Evolutionary conservation across 768 basidiomycete species (phyloP), one percentile per base, ranked within the genome.

Genomic region (Boletus speciosus): DNA sequence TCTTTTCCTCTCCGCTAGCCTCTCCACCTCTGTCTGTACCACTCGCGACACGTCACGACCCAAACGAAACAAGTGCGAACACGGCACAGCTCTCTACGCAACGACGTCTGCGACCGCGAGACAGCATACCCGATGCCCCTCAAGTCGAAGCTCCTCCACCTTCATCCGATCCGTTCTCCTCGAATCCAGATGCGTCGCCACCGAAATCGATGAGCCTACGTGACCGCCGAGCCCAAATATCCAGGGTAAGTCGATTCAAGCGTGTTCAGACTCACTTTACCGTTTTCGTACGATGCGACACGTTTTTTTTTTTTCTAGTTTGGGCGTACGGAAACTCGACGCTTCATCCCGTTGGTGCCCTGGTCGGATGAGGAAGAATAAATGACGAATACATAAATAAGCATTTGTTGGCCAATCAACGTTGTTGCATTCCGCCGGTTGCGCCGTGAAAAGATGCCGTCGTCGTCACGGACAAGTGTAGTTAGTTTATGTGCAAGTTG

Each of bases 351-450:
- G 45, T 44, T 71, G 49, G 60, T 57, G 46, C 61, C 69, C 32
- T 70, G 70, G 47, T 70, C 69, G 47, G 69, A 71, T 47, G 68
- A 69, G 21, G 67, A 71, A 47, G 56, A 58, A 25, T 70, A 52
- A 63, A 31, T 0, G 19, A 51, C 38, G 37, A 21, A 38, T 55
- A 43, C 27, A 49, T 56, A 44, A 51, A 64, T 56, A 61, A 53
- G 49, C 44, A 25, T 49, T 45, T 42, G 31, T 29, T 42, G 57
- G 29, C 60, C 56, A 58, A 61, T 65, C 55, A 58, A 43, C 50
- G 49, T 39, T 23, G 53, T 41, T 43, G 55, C 51, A 48, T 48
- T 36, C 48, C n/a, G 12, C 56, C 56, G 50, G 39, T 44, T 57
- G 34, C 51, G 51, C 55, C 61, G 58, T 52, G 35, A 47, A 57